A percentile compares a stretch with the other conserved stretches of the same genome.
Evolutionary conservation across 2,329 filamentous ascomycete species (phyloP).

Genomic region (Bipolaris oryzae): DNA sequence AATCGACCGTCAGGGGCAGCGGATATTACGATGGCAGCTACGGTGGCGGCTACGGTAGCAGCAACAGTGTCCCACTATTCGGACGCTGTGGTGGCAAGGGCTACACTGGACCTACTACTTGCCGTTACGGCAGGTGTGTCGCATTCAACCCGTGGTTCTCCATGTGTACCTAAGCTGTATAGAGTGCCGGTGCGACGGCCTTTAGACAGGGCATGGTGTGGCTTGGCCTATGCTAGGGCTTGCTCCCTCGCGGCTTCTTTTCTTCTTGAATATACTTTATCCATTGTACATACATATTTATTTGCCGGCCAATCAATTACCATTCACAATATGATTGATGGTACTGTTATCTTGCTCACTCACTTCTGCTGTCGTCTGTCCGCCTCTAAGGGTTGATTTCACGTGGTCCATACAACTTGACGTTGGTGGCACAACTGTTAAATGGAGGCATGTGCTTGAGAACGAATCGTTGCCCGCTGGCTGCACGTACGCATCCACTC

Average conservation of each 20-base stretch:
- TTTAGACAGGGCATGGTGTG: background rate
- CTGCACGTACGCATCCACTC: no score
- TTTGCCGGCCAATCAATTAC: background rate
- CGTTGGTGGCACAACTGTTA: background rate
- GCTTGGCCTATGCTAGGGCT: background rate
- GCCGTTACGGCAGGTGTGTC: constrained; percentile 47
- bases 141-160: constrained; percentile 50
- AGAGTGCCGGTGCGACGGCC: background rate
- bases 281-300: background rate
- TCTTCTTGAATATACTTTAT: constrained; percentile 1
- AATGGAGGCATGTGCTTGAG: no score
- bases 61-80: constrained; percentile 20
- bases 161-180: constrained; percentile 43
- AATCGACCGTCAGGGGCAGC: background rate
- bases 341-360: background rate
- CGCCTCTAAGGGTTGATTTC: background rate
- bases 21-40: background rate
- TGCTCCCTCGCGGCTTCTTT: background rate
- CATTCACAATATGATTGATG: background rate
- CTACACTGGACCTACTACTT: constrained; percentile 48
- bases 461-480: no score
- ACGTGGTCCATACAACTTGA: background rate
- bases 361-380: background rate
- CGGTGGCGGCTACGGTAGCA: background rate
- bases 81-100: constrained; percentile 51